Conservation (phyloP, 208 protist genomes). For the Wallacemonas rigidus region DNA sequence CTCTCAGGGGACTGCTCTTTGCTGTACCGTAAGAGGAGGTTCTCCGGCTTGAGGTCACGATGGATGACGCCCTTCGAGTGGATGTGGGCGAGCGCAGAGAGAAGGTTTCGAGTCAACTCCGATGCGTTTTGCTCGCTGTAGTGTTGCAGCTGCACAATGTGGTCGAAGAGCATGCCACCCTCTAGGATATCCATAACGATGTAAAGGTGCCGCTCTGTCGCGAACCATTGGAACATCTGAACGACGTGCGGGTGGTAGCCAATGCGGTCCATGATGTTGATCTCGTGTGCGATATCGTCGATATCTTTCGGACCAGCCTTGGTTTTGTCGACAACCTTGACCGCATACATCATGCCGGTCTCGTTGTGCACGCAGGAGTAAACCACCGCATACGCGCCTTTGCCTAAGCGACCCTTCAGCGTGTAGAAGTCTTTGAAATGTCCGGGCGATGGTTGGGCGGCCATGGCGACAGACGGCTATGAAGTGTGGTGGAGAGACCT, state of each 20-base stretch:
- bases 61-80: constrained; percentile 98
- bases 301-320: constrained; percentile 76
- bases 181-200: constrained; percentile 98
- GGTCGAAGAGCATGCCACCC: constrained; percentile 98
- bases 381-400: constrained; percentile 80
- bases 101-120: constrained; percentile 97
- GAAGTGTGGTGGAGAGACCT: background rate
- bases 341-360: constrained; percentile 58
- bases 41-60: constrained; percentile 98
- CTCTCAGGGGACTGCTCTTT: constrained; percentile 43
- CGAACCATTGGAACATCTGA: constrained; percentile 96
- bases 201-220: constrained; percentile 76
- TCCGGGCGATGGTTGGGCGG: constrained; percentile 23
- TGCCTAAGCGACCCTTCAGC: constrained; percentile 53
- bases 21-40: constrained; percentile 98
- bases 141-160: constrained; percentile 94
- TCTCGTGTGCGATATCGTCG: constrained; percentile 71
- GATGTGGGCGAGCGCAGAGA: constrained; percentile 92
- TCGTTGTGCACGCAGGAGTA: constrained; percentile 62
- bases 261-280: constrained; percentile 71
- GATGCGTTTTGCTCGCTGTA: constrained; percentile 97
- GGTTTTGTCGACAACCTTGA: constrained; percentile 83
- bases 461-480: background rate
- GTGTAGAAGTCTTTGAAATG: constrained; percentile 62
- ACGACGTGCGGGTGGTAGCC: constrained; percentile 77